Evolutionary conservation across 2,329 filamentous ascomycete species (phyloP).

Genomic region (Grosmannia clavigera): DNA sequence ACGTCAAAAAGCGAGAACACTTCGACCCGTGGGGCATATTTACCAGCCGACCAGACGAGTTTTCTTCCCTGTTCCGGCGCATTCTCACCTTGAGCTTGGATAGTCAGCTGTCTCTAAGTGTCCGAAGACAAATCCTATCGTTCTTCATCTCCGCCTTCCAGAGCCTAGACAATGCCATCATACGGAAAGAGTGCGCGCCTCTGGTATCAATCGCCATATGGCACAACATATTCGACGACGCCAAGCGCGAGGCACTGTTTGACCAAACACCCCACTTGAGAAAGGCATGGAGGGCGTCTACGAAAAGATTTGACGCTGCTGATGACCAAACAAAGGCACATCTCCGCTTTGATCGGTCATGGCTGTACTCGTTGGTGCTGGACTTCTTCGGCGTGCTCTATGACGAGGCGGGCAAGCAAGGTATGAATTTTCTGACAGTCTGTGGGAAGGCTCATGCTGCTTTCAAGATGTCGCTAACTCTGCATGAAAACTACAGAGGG

Average conservation of each 20-base stretch:
- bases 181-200: constrained; percentile 92
- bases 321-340: constrained; percentile 69
- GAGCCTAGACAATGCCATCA: constrained; percentile 75
- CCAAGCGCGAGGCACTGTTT: constrained; percentile 58
- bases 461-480: not conserved
- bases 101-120: constrained; percentile 46
- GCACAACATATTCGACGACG: constrained; percentile 79
- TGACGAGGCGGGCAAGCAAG: constrained; percentile 20
- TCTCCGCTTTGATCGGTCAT: constrained; percentile 81
- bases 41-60: constrained; percentile 62
- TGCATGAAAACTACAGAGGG: constrained; percentile 36
- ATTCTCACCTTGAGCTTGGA: constrained; percentile 79
- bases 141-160: constrained; percentile 91
- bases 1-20: constrained; percentile 78
- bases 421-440: not conserved
- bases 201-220: constrained; percentile 90
- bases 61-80: constrained; percentile 80
- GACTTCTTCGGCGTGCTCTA: constrained; percentile 73
- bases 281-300: constrained; percentile 82
- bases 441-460: too few species aligned
- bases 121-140: constrained; percentile 72
- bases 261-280: constrained; percentile 61
- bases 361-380: constrained; percentile 77
- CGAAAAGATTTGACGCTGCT: constrained; percentile 75
- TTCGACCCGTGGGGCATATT: constrained; percentile 83